phyloP scores from a whole-genome alignment of 2,329 filamentous ascomycete genomes.

The Fusarium sp. region DNA sequence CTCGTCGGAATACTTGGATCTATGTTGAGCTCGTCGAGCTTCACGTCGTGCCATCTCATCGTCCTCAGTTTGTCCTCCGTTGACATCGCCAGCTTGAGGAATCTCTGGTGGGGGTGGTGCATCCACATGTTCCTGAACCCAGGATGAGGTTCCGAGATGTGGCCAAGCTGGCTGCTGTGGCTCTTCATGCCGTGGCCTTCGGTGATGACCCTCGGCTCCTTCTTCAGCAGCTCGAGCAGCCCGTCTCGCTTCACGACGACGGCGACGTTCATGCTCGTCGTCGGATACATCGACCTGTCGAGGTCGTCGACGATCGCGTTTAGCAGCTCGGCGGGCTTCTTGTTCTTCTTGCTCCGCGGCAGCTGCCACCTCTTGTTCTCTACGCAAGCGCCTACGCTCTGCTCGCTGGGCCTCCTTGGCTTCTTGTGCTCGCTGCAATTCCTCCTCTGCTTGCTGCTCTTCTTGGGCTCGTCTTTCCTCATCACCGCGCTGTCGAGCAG shows the following conservation, averaged over 20 bases:
- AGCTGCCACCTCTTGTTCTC: constrained; percentile 59
- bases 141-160: constrained; percentile 72
- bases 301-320: constrained; percentile 62
- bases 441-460: constrained; percentile 62
- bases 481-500: constrained; percentile 48
- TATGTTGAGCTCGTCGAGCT: constrained; percentile 58
- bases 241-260: constrained; percentile 64
- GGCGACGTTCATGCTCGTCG: constrained; percentile 61
- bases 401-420: constrained; percentile 65
- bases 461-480: constrained; percentile 50
- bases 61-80: constrained; percentile 55
- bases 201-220: constrained; percentile 49
- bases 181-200: constrained; percentile 52
- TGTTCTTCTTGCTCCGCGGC: constrained; percentile 57
- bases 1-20: constrained; percentile 56
- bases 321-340: constrained; percentile 58
- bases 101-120: constrained; percentile 67
- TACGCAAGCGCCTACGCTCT: constrained; percentile 62
- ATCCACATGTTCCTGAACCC: constrained; percentile 73
- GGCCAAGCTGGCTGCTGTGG: constrained; percentile 62
- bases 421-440: constrained; percentile 60
- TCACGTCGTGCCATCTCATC: constrained; percentile 62
- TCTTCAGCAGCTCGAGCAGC: constrained; percentile 55
- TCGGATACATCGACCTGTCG: constrained; percentile 58
- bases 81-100: constrained; percentile 47